Evolutionary conservation across 1,284 basidiomycete genomes (phyloP).

Genomic region (Termitomyces sp.): DNA sequence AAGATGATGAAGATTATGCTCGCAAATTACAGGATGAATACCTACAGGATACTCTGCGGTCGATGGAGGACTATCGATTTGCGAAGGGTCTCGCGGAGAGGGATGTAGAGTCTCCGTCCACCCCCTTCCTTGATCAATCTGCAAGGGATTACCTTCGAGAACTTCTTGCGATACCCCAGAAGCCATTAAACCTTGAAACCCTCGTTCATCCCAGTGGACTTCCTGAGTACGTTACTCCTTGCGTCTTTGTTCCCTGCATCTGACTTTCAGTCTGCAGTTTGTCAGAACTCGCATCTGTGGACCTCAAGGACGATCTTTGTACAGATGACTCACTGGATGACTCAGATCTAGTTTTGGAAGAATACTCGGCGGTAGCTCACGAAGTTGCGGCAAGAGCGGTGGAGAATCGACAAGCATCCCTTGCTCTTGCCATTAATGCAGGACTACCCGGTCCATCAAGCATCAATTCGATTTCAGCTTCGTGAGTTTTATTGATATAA

Average conservation of each 20-base stretch:
- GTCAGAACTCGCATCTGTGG: background rate
- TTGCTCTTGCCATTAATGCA: background rate
- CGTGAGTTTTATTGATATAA: background rate
- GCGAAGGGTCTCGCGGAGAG: slow-evolving; percentile 36
- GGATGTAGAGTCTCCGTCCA: slow-evolving; percentile 23
- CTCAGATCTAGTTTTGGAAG: background rate
- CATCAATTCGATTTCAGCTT: background rate
- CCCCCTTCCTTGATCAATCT: slow-evolving; percentile 26
- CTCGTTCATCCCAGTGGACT: background rate
- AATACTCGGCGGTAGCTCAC: background rate
- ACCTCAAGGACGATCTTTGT: background rate
- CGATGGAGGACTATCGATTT: slow-evolving; percentile 31
- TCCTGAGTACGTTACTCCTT: background rate
- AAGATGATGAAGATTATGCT: slow-evolving; percentile 42
- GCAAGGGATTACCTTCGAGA: slow-evolving; percentile 30
- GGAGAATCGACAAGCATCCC: background rate
- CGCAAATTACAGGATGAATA: slow-evolving; percentile 40
- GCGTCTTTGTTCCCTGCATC: background rate
- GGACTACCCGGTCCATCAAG: slow-evolving; percentile 13
- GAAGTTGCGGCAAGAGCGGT: background rate
- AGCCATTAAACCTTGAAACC: background rate
- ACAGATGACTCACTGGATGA: background rate
- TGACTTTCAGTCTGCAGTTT: background rate
- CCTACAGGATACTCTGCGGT: slow-evolving; percentile 28
- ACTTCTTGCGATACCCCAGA: background rate